phyloP scores from a whole-genome alignment of 1,139 yeast species.

The Taphrina pruni region DNA sequence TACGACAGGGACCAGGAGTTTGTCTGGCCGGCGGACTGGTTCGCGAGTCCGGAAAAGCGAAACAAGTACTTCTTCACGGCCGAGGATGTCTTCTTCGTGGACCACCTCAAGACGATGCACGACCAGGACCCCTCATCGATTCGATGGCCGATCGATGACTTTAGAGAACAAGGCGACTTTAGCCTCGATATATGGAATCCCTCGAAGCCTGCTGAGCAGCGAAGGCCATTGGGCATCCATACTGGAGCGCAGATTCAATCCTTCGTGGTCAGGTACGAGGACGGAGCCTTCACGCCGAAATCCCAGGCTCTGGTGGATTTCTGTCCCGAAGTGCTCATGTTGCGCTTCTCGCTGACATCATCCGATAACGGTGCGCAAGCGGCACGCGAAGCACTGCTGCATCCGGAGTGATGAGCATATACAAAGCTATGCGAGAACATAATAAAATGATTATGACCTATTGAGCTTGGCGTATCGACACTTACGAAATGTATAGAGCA shows the following conservation, averaged over 20 bases:
- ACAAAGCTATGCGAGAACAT: no score
- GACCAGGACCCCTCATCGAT: background rate
- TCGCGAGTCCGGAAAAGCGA: slow-evolving; percentile 2
- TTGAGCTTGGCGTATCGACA: no score
- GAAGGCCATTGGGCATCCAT: slow-evolving; percentile 15
- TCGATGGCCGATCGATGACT: slow-evolving; percentile 11
- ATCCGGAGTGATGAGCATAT: slow-evolving; percentile 7
- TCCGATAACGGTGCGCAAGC: slow-evolving; percentile 3
- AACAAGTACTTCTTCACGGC: slow-evolving; percentile 10
- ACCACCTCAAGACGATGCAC: slow-evolving; percentile 8
- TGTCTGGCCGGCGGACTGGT: slow-evolving; percentile 20
- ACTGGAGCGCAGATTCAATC: slow-evolving; percentile 9
- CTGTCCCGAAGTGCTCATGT: slow-evolving; percentile 19
- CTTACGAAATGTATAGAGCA: no score
- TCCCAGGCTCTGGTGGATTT: slow-evolving; percentile 12
- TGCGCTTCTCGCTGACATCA: slow-evolving; percentile 1
- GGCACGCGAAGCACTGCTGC: background rate
- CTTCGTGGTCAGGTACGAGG: slow-evolving; percentile 6
- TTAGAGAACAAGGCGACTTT: slow-evolving; percentile 17
- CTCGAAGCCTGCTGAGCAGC: background rate
- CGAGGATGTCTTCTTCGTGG: slow-evolving; percentile 20
- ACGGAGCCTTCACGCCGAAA: slow-evolving; percentile 12
- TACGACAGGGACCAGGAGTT: slow-evolving; percentile 1
- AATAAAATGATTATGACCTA: no score
- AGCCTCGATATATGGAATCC: slow-evolving; percentile 21